Conservation (phyloP, 768 basidiomycete genomes). For the Rhizopogon vesiculosus region DNA sequence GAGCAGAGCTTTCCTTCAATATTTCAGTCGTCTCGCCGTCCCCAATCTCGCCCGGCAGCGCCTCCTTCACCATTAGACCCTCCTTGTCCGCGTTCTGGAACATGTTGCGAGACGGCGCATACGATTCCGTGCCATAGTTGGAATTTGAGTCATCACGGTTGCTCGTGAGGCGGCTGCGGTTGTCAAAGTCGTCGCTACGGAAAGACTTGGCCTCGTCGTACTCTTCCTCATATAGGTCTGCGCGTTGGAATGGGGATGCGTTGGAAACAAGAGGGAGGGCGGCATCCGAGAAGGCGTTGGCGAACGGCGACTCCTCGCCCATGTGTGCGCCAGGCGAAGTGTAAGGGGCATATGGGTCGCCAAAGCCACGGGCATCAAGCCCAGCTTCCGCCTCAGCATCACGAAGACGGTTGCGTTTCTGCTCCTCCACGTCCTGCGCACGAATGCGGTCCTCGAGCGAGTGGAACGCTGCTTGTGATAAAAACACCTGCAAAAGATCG, state of each 20-base stretch:
- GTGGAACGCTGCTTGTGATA: slow-evolving; percentile 84
- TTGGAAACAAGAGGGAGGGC: slow-evolving; percentile 81
- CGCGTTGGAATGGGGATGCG: slow-evolving; percentile 79
- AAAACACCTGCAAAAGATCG: slow-evolving; percentile 62
- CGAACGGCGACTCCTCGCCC: slow-evolving; percentile 27
- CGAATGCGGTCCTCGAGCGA: slow-evolving; percentile 84
- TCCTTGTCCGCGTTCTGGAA: slow-evolving; percentile 81
- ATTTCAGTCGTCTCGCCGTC: slow-evolving; percentile 89
- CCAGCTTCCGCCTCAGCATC: slow-evolving; percentile 74
- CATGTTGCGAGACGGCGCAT: slow-evolving; percentile 94
- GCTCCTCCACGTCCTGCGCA: slow-evolving; percentile 79
- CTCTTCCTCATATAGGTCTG: slow-evolving; percentile 71
- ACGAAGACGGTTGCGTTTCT: slow-evolving; percentile 72
- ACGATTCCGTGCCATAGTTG: slow-evolving; percentile 87
- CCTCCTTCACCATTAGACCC: slow-evolving; percentile 73
- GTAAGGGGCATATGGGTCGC: slow-evolving; percentile 81
- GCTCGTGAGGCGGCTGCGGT: slow-evolving; percentile 71
- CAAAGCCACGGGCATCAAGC: slow-evolving; percentile 47
- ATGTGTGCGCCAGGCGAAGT: slow-evolving; percentile 43
- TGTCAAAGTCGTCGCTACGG: slow-evolving; percentile 76
- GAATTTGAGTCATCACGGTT: slow-evolving; percentile 75
- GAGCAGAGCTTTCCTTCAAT: slow-evolving; percentile 73
- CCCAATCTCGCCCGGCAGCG: slow-evolving; percentile 76
- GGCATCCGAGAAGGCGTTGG: slow-evolving; percentile 50
- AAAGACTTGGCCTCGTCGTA: slow-evolving; percentile 73